phyloP scores from a whole-genome alignment of 2,329 filamentous ascomycete species.

The Byssothecium circinans region DNA sequence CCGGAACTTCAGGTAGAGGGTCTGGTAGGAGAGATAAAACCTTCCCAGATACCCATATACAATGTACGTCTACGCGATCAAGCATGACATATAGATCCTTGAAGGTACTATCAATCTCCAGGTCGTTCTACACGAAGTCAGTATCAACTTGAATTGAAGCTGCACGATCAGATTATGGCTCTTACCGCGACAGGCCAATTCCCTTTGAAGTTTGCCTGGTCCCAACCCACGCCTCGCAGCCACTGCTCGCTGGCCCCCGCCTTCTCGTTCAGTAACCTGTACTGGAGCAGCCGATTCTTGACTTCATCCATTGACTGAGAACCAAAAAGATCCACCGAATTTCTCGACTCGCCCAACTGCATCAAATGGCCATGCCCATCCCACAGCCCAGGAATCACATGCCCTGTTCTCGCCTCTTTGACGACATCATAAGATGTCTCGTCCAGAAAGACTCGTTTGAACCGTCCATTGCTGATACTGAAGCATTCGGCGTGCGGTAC shows the following conservation, averaged over 20 bases:
- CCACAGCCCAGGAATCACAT: slow-evolving; percentile 68
- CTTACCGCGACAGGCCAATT: slow-evolving; percentile 64
- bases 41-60: slow-evolving; percentile 67
- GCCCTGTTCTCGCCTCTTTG: slow-evolving; percentile 47
- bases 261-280: slow-evolving; percentile 54
- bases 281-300: slow-evolving; percentile 54
- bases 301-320: slow-evolving; percentile 59
- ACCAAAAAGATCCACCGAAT: slow-evolving; percentile 67
- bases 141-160: no score
- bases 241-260: slow-evolving; percentile 60
- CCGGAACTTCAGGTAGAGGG: slow-evolving; percentile 55
- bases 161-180: background rate
- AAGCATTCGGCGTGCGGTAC: slow-evolving; percentile 56
- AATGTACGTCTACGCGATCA: slow-evolving; percentile 70
- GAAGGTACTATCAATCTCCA: slow-evolving; percentile 57
- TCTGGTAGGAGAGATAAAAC: slow-evolving; percentile 63
- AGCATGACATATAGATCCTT: slow-evolving; percentile 66
- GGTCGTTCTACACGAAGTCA: slow-evolving; percentile 50
- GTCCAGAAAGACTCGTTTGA: slow-evolving; percentile 52
- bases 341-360: slow-evolving; percentile 67
- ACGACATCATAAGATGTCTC: slow-evolving; percentile 33
- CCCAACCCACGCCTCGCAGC: slow-evolving; percentile 71
- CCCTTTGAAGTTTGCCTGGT: slow-evolving; percentile 64
- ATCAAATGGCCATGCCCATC: slow-evolving; percentile 71
- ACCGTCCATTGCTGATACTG: slow-evolving; percentile 55